phyloP scores from a whole-genome alignment of 2,329 filamentous ascomycete species.

The Botrytis fragariae region DNA sequence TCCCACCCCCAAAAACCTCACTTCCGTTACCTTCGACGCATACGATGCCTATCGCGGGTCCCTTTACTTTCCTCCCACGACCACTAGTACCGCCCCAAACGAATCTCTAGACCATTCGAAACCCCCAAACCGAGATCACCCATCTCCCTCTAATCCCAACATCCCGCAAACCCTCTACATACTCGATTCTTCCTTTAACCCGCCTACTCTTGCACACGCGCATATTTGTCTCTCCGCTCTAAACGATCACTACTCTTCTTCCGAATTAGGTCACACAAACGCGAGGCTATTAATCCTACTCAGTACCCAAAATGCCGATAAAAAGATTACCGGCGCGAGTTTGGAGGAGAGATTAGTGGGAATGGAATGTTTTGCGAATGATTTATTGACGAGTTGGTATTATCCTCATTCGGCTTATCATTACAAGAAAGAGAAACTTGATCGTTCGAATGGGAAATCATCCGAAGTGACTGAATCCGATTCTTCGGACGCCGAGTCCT shows the following conservation, averaged over 20 bases:
- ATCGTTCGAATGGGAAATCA: background rate
- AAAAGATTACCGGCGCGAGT: slow-evolving; percentile 62
- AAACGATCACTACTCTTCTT: slow-evolving; percentile 14
- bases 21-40: background rate
- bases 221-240: slow-evolving; percentile 54
- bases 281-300: slow-evolving; percentile 56
- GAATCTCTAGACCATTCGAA: background rate
- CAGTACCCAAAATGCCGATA: slow-evolving; percentile 64
- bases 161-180: slow-evolving; percentile 48
- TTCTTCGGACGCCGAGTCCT: background rate
- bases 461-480: background rate
- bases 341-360: slow-evolving; percentile 67
- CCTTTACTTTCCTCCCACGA: background rate
- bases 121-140: background rate
- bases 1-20: slow-evolving; percentile 42
- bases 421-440: slow-evolving; percentile 11
- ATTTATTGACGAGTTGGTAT: slow-evolving; percentile 40
- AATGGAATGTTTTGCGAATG: slow-evolving; percentile 67
- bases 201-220: slow-evolving; percentile 60
- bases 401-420: slow-evolving; percentile 37
- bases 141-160: slow-evolving; percentile 22
- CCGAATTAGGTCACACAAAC: slow-evolving; percentile 28
- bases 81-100: background rate
- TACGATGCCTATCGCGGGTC: background rate
- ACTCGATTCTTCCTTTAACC: slow-evolving; percentile 68